Base-by-base conservation (phyloP, 768 basidiomycete species). In the Floccularia luteovirens region DNA sequence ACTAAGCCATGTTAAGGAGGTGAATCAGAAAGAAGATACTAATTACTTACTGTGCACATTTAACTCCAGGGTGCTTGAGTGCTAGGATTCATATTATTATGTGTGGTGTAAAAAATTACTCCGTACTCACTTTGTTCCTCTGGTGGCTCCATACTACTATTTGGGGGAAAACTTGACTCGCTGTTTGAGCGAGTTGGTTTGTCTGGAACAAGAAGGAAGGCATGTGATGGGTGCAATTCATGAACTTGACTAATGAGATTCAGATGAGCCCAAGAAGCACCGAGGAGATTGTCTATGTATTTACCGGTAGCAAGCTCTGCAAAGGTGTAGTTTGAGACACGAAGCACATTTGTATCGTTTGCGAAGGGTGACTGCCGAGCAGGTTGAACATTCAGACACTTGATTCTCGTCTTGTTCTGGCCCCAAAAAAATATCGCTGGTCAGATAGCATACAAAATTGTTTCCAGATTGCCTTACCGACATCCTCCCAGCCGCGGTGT, bases 181-280 rank as follows among this genome's bases (percentile, higher is more conserved):
- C 62, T 70, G 24, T 42, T 43, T 17, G 60, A 57, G 20, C 68
- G 67, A 19, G 53, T 41, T 2, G 65, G 67, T 49, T 67, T 74
- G 47, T 88, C 86, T n/a, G 82, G 82, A 4, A 92, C 75, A 6
- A 76, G 70, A 14, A 93, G 63, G 67, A 94, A 96, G 1, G 85
- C 78, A 52, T 97, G 90, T 0, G 77, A 74, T 1, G 92, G 93
- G 52, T 97, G 92, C 12, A 94, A 75, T 51, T 92, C 89, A 48
- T 93, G 88, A 8, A 92, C 90, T 62, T 88, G 79, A 53, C 90
- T 91, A 46, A 34, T 39, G 41, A 23, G 30, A 24, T 30, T 16
- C 33, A 12, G 36, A 48, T 42, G 13, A 22, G 38, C 46, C 25
- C 35, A 5, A n/a, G n/a, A 35, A 10, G 2, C 5, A 24, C 23